Evolutionary conservation across 768 basidiomycete species (phyloP), one percentile per base, ranked within the genome.

Genomic region (Leccinum olivaceopallidum): DNA sequence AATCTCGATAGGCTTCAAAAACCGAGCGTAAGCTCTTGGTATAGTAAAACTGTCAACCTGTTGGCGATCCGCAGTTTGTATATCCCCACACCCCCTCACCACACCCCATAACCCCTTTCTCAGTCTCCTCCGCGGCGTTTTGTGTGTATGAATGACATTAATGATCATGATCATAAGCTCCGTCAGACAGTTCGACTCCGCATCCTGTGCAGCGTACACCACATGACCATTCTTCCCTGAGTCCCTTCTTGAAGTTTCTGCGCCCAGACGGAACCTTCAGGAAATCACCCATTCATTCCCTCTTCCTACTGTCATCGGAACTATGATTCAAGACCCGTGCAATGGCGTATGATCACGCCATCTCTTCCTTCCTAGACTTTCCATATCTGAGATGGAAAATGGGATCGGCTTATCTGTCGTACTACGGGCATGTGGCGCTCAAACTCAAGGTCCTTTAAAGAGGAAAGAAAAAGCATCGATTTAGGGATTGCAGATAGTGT

Each of bases 401-500:
- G 1, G 18, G 39, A 42, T 42, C 39, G 18, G 18, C 18, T n/a
- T 42, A 42, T 20, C 14, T 52, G 13, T 49, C 47, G 13, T 36
- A 36, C 34, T 14, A 36, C 13, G 34, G 13, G 34, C 13, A 13
- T 12, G 13, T 22, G 57, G 20, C n/a, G 26, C 48, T 50, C 37
- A 14, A 24, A 26, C 10, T 52, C 59, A 48, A 57, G 53, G 36
- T 55, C 48, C 18, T 13, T 20, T 44, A 42, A 32, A 52, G 49
- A 53, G 49, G 30, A 48, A 44, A 53, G 49, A 53, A 55, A 44
- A 48, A 20, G 32, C 30, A 65, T 60, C 36, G 51, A 59, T 63
- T 65, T 65, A 61, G 58, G 56, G 52, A 24, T 28, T 49, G 63
- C 58, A 65, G 53, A 59, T 72, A 70, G 52, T 64, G 63, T 71